Evolutionary conservation across 2,329 filamentous ascomycete species (phyloP), one percentile per base, ranked within the genome.

Genomic region (Thielaviopsis euricoi): DNA sequence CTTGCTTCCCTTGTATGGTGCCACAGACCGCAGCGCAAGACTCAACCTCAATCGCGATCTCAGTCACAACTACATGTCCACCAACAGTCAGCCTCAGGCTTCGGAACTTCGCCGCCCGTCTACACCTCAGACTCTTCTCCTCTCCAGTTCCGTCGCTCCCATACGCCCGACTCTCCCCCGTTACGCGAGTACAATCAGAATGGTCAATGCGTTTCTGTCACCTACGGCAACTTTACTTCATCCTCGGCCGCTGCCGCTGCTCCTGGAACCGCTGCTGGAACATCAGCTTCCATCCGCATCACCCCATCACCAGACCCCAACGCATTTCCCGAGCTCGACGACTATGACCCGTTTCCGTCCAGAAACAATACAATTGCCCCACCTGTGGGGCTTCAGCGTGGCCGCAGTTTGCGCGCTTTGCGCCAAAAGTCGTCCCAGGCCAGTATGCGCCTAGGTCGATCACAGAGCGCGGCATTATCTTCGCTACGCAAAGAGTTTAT

Each of bases 401-500:
- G 52, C 21, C 52, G 52, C 25, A 26, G 26, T 21, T 54, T 43
- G 9, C 37, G 53, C 9, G 53, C 37, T 23, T 29, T 59, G 21
- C 26, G 53, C 19, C 57, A 56, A 48, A 53, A 57, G 43, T 22
- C 58, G 2, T 57, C 55, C n/a, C 58, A 60, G 19, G 17, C 51
- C 4, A 57, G 54, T n/a, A 52, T 40, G 15, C 58, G 48, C 17
- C 40, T 43, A 22, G 52, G 56, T 9, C 55, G 50, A 13, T 50
- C 55, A 17, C 56, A 58, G 23, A 43, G 51, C 12, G 57, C 57
- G 6, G 52, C 57, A 22, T 15, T 59, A 13, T 59, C 53, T 9
- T 55, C 57, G 10, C 33, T 60, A 26, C 55, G 58, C 26, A 53
- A 53, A 22, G 58, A 60, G 52, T 60, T 60, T 48, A 60, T 40